phyloP scores from a whole-genome alignment of 768 basidiomycete species.

The Favolaschia claudopus region DNA sequence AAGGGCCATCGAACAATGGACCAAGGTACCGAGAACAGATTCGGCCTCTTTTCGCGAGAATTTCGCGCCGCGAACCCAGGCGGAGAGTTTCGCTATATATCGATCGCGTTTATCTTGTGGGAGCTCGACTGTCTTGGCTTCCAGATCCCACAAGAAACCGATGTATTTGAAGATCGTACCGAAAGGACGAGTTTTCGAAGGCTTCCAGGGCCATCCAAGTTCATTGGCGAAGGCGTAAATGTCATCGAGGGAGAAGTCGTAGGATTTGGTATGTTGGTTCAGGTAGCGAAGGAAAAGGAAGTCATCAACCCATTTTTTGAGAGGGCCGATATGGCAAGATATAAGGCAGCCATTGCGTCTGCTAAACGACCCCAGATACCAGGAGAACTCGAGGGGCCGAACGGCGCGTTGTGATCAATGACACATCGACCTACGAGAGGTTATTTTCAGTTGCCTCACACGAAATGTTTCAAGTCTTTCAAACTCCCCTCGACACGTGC shows the following conservation, averaged over 20 bases:
- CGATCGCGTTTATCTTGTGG: too few species aligned
- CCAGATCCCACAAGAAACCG: too few species aligned
- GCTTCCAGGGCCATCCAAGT: conserved; percentile 43
- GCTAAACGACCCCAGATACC: conserved; percentile 35
- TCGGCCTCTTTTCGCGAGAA: conserved; percentile 20
- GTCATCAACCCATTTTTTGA: conserved; percentile 39
- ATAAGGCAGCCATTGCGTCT: conserved; percentile 39
- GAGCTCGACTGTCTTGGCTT: too few species aligned
- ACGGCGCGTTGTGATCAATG: conserved; percentile 37
- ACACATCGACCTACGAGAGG: conserved; percentile 31
- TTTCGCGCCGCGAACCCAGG: too few species aligned
- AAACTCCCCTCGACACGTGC: too few species aligned
- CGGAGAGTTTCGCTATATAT: too few species aligned
- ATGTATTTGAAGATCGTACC: too few species aligned
- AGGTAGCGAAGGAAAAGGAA: conserved; percentile 35
- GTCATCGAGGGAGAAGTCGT: conserved; percentile 34
- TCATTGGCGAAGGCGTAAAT: conserved; percentile 41
- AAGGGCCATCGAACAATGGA: conserved; percentile 42
- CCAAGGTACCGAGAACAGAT: conserved; percentile 40
- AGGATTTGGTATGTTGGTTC: too few species aligned
- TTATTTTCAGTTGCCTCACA: too few species aligned
- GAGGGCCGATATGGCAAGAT: conserved; percentile 3
- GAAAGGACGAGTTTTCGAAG: too few species aligned
- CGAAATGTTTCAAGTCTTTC: too few species aligned
- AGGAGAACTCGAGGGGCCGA: too few species aligned